Conservation (phyloP, 2,329 filamentous ascomycete genomes). For the Acarospora socialis region DNA sequence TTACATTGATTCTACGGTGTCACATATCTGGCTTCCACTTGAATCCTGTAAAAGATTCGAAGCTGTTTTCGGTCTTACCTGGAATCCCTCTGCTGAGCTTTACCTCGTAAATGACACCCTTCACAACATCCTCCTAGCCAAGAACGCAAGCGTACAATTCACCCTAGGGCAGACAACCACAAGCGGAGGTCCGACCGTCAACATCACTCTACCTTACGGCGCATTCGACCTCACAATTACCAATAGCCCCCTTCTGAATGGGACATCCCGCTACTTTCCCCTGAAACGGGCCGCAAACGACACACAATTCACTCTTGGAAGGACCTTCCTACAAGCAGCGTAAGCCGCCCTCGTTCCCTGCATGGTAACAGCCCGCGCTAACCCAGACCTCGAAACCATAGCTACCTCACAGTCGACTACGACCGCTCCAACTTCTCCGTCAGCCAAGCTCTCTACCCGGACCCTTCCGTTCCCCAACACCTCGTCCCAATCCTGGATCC, state of each 20-base stretch:
- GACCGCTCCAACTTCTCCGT: slow-evolving; percentile 40
- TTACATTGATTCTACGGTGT: slow-evolving; percentile 35
- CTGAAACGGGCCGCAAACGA: slow-evolving; percentile 31
- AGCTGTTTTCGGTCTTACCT: slow-evolving; percentile 46
- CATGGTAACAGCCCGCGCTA: too few relatives aligned
- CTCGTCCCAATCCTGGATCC: slow-evolving; percentile 20
- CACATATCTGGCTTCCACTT: slow-evolving; percentile 34
- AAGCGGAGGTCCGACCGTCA: slow-evolving; percentile 11
- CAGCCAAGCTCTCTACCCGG: slow-evolving; percentile 41
- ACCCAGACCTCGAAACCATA: slow-evolving; percentile 30
- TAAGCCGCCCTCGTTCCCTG: too few relatives aligned
- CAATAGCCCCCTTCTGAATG: slow-evolving; percentile 10
- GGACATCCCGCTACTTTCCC: slow-evolving; percentile 31
- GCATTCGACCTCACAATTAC: slow-evolving; percentile 34
- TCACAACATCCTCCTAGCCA: slow-evolving; percentile 37
- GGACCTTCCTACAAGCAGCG: slow-evolving; percentile 38
- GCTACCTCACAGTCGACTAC: slow-evolving; percentile 42
- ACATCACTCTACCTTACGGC: slow-evolving; percentile 22
- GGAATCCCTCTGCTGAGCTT: slow-evolving; percentile 47
- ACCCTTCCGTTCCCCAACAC: slow-evolving; percentile 26
- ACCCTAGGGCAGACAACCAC: slow-evolving; percentile 35
- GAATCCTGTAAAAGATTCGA: slow-evolving; percentile 52
- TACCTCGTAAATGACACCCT: slow-evolving; percentile 48
- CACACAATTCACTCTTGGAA: slow-evolving; percentile 34
- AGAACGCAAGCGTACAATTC: slow-evolving; percentile 42